A percentile compares a stretch with the other conserved stretches of the same genome.
Conservation (phyloP, 768 basidiomycete species). For the Suillus luteus region DNA sequence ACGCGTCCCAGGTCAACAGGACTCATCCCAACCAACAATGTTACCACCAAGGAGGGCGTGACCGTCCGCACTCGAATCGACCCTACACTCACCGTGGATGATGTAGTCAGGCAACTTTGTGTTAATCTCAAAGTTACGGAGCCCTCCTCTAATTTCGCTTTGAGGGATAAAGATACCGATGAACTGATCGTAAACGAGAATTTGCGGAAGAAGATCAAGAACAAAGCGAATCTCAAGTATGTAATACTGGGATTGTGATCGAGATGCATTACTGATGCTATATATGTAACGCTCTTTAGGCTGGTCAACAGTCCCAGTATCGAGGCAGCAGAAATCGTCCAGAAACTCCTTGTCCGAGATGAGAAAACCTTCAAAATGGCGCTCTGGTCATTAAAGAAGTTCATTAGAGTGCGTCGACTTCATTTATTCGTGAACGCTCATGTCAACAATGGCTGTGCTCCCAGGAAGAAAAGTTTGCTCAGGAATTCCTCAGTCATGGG, state of each 20-base stretch:
- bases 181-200: slow-evolving; percentile 89
- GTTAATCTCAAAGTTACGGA: slow-evolving; percentile 79
- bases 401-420: slow-evolving; percentile 60
- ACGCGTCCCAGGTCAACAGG: slow-evolving; percentile 43
- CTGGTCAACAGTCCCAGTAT: slow-evolving; percentile 79
- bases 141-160: slow-evolving; percentile 67
- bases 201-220: slow-evolving; percentile 76
- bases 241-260: slow-evolving; percentile 25
- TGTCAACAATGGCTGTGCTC: slow-evolving; percentile 12
- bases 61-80: slow-evolving; percentile 85
- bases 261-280: slow-evolving; percentile 9
- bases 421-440: not conserved
- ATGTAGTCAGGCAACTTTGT: slow-evolving; percentile 83
- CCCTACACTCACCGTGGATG: slow-evolving; percentile 78
- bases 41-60: slow-evolving; percentile 72
- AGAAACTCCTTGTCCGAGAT: slow-evolving; percentile 63
- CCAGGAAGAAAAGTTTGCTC: slow-evolving; percentile 83
- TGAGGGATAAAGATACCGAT: slow-evolving; percentile 76
- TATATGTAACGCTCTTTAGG: slow-evolving; percentile 28
- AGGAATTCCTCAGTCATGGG: slow-evolving; percentile 71
- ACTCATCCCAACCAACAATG: slow-evolving; percentile 82
- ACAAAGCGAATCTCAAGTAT: slow-evolving; percentile 77
- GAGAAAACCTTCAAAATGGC: slow-evolving; percentile 65
- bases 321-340: slow-evolving; percentile 76
- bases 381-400: slow-evolving; percentile 77